Evolutionary conservation across 441 rosid genomes (phyloP).

Genomic region (Corymbia calophylla): DNA sequence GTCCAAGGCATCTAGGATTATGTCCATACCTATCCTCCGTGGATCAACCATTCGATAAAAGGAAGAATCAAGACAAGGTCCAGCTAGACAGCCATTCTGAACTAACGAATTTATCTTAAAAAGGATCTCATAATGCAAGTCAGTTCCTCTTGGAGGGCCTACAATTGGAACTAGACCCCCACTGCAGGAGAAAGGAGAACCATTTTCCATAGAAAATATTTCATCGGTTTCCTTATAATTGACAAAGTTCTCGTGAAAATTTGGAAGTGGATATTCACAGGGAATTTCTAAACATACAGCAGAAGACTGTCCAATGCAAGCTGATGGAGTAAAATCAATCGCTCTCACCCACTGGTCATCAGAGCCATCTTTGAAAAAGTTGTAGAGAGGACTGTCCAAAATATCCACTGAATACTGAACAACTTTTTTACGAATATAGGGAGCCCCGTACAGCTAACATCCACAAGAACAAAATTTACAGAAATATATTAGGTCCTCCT

Average conservation of each 20-base stretch:
- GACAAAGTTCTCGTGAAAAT: slow-evolving; percentile 35
- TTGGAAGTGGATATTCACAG: slow-evolving; percentile 24
- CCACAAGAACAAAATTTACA: neutral
- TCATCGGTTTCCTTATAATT: slow-evolving; percentile 31
- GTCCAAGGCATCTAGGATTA: slow-evolving; percentile 50
- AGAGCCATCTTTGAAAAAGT: slow-evolving; percentile 36
- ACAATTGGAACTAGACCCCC: slow-evolving; percentile 51
- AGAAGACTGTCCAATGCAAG: slow-evolving; percentile 56
- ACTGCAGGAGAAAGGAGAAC: slow-evolving; percentile 32
- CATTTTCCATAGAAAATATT: slow-evolving; percentile 17
- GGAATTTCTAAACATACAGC: slow-evolving; percentile 59
- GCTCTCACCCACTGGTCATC: slow-evolving; percentile 69
- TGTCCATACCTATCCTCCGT: neutral
- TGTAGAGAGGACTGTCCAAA: slow-evolving; percentile 17
- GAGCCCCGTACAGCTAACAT: slow-evolving; percentile 54
- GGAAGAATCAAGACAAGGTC: slow-evolving; percentile 39
- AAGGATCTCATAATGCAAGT: slow-evolving; percentile 46
- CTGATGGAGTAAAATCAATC: slow-evolving; percentile 49
- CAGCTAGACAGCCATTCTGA: slow-evolving; percentile 60
- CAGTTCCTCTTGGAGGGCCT: slow-evolving; percentile 34
- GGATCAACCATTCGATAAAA: slow-evolving; percentile 56
- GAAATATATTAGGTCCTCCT: neutral
- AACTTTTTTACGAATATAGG: slow-evolving; percentile 44
- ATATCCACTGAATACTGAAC: neutral
- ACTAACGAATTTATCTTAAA: slow-evolving; percentile 56